Evolutionary conservation across 1,284 basidiomycete species (phyloP).

Genomic region (Fomitiporia mediterranea): DNA sequence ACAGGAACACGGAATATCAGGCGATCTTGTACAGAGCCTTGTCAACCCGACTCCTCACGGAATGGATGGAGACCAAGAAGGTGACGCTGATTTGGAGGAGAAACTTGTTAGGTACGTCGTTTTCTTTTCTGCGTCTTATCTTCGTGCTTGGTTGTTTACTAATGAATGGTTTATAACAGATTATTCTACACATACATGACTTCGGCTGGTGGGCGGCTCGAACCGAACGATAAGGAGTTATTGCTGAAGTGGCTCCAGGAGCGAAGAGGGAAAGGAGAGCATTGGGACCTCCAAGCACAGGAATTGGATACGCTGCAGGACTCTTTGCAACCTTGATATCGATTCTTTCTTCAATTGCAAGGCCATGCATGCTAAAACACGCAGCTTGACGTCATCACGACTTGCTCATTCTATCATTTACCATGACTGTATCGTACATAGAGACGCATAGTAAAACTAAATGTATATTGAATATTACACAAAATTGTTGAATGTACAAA

Average conservation of each 20-base stretch:
- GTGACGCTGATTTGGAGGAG: slow-evolving; percentile 79
- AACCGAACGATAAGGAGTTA: slow-evolving; percentile 37
- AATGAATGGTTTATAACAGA: slow-evolving; percentile 35
- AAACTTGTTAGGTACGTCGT: slow-evolving; percentile 60
- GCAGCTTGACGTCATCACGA: too few relatives aligned
- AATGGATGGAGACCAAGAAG: slow-evolving; percentile 61
- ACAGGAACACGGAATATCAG: slow-evolving; percentile 39
- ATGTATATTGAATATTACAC: too few relatives aligned
- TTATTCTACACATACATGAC: slow-evolving; percentile 53
- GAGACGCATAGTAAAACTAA: too few relatives aligned
- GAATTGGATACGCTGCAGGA: slow-evolving; percentile 28
- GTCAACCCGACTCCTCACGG: slow-evolving; percentile 57
- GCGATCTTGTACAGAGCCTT: slow-evolving; percentile 39
- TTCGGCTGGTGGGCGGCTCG: slow-evolving; percentile 39
- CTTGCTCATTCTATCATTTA: too few relatives aligned
- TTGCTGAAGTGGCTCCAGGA: slow-evolving; percentile 34
- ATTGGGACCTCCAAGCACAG: slow-evolving; percentile 27
- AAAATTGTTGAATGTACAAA: too few relatives aligned
- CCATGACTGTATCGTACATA: too few relatives aligned
- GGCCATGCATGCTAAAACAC: too few relatives aligned
- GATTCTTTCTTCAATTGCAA: too few relatives aligned
- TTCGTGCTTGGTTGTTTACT: neutral
- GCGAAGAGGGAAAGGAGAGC: slow-evolving; percentile 19
- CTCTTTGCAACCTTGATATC: too few relatives aligned
- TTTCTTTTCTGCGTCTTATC: neutral